phyloP scores from a whole-genome alignment of 225 moss, liverwort and hornwort species.

The Rhytidiadelphus loreus region DNA sequence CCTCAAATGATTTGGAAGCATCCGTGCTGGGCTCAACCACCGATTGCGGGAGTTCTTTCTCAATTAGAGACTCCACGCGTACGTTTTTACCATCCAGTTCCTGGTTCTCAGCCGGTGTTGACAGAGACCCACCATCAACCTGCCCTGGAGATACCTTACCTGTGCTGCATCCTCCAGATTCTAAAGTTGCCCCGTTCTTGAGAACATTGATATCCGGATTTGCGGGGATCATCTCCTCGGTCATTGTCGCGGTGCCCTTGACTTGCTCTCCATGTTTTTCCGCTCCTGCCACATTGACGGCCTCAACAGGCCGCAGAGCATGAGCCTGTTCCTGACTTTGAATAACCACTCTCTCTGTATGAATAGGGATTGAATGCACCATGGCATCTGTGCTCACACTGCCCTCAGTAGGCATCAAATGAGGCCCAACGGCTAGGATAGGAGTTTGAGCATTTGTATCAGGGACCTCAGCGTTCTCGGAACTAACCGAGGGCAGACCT shows the following conservation, averaged over 20 bases:
- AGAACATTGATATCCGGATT: background rate
- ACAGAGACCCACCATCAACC: constrained; percentile 10
- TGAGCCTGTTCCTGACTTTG: constrained; percentile 8
- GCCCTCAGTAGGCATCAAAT: constrained; percentile 12
- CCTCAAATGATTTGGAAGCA: constrained; percentile 41
- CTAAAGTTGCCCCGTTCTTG: background rate
- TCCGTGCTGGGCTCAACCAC: constrained; percentile 39
- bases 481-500: background rate
- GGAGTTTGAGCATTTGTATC: background rate
- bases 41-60: constrained; percentile 30
- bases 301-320: background rate
- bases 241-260: background rate
- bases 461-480: constrained; percentile 12
- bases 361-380: background rate
- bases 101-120: constrained; percentile 8
- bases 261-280: background rate
- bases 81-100: constrained; percentile 9
- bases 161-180: constrained; percentile 12
- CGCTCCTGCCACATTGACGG: background rate
- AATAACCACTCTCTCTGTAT: background rate
- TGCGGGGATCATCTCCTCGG: background rate
- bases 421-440: background rate
- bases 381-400: constrained; percentile 1
- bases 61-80: constrained; percentile 13
- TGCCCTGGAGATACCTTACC: constrained; percentile 1